Evolutionary conservation across 371 early-diverging fungal genomes (phyloP).

Genomic region (Caulochytrium protostelioides): DNA sequence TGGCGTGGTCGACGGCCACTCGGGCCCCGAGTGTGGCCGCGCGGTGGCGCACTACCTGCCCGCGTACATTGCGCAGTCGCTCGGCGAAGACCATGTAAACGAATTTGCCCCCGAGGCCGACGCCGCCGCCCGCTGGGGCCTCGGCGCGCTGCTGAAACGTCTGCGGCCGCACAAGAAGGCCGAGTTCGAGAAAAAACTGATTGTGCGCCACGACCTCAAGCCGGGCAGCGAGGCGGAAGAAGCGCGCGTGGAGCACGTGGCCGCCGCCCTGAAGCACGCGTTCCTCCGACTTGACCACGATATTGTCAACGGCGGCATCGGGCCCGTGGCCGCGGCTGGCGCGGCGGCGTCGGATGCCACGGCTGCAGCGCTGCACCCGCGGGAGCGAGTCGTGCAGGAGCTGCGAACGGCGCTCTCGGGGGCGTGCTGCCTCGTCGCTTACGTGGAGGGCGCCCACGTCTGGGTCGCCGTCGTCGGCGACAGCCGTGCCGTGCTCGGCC

Average conservation of each 20-base stretch:
- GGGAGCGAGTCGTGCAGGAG: conserved; percentile 1
- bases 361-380: no score
- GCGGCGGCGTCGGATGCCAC: no score
- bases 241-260: conserved; percentile 7
- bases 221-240: no score
- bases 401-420: conserved; percentile 39
- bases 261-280: conserved; percentile 12
- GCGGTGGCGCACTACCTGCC: conserved; percentile 12
- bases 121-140: no score
- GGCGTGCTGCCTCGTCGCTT: conserved; percentile 53
- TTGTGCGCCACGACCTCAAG: no score
- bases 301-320: conserved; percentile 13
- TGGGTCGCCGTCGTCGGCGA: conserved; percentile 64
- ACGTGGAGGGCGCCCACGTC: conserved; percentile 42
- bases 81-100: no score
- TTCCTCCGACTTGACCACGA: conserved; percentile 18
- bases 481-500: conserved; percentile 37
- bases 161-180: no score
- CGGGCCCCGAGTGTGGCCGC: conserved; percentile 15
- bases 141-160: no score
- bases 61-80: conserved; percentile 13
- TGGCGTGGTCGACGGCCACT: conserved; percentile 17
- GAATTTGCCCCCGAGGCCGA: no score
- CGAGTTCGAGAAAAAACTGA: no score
- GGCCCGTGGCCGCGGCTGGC: background rate